These are phyloP conservation scores for Cucurbitaria berberidis DNA, from an alignment of 2,329 filamentous ascomycete species.

Conservation along the genomic window DNA sequence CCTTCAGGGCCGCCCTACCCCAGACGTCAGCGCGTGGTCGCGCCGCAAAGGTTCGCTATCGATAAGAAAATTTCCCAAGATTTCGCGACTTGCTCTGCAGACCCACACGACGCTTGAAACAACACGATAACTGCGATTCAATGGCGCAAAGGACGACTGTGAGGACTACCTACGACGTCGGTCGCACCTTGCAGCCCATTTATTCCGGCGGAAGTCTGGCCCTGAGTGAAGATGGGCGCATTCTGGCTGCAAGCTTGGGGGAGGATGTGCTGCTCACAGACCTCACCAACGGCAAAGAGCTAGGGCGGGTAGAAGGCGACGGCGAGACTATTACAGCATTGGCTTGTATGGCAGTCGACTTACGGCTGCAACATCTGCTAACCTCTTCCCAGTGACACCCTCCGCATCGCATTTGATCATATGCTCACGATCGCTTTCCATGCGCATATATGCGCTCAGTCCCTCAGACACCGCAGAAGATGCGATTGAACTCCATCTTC, in stretches of 20 bases:
- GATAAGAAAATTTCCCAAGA: slow-evolving; percentile 45
- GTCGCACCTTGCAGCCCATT: slow-evolving; percentile 85
- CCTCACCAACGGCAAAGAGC: slow-evolving; percentile 78
- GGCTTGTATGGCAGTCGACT: slow-evolving; percentile 56
- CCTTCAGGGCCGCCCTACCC: slow-evolving; percentile 15
- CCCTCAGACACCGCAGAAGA: slow-evolving; percentile 62
- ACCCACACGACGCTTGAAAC: background rate
- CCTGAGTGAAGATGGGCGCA: slow-evolving; percentile 78
- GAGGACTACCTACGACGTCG: slow-evolving; percentile 89
- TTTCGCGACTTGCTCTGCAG: slow-evolving; percentile 17
- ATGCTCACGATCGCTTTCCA: slow-evolving; percentile 93
- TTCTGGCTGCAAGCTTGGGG: slow-evolving; percentile 87
- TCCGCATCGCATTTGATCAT: slow-evolving; percentile 86
- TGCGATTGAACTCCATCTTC: slow-evolving; percentile 67
- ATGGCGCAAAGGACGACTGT: slow-evolving; percentile 63
- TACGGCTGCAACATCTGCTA: slow-evolving; percentile 4
- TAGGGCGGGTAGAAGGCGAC: slow-evolving; percentile 83
- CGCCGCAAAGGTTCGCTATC: slow-evolving; percentile 33
- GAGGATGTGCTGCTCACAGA: slow-evolving; percentile 91
- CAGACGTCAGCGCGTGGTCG: slow-evolving; percentile 19
- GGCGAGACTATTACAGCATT: slow-evolving; percentile 78
- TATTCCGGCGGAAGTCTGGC: slow-evolving; percentile 90
- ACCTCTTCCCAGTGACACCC: slow-evolving; percentile 72
- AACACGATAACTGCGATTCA: slow-evolving; percentile 6
- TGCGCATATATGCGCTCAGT: slow-evolving; percentile 84